Percentiles rank a stretch among this genome's conserved stretches.
Evolutionary conservation across 2,329 filamentous ascomycete genomes (phyloP).

Genomic region (Fusarium nelsonii): DNA sequence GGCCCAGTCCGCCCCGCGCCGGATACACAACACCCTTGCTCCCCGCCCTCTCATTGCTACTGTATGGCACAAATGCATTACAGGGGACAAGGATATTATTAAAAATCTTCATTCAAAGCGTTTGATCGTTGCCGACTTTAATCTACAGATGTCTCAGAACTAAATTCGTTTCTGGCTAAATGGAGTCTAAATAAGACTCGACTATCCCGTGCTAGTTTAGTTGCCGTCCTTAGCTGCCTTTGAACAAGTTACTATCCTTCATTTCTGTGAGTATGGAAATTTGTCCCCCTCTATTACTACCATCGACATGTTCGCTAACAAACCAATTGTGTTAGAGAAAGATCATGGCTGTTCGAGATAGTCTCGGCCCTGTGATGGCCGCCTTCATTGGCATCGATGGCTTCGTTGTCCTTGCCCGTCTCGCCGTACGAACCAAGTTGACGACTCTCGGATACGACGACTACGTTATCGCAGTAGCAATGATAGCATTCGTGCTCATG

Average conservation of each 20-base stretch:
- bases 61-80: background rate
- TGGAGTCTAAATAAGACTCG: slow-evolving; percentile 1
- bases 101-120: background rate
- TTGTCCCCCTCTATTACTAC: background rate
- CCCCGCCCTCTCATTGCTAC: background rate
- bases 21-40: background rate
- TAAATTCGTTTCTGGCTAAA: background rate
- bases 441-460: slow-evolving; percentile 15
- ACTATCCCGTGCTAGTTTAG: background rate
- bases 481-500: slow-evolving; percentile 2
- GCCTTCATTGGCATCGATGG: slow-evolving; percentile 21
- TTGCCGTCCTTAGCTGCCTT: background rate
- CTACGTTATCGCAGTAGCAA: slow-evolving; percentile 5
- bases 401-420: slow-evolving; percentile 12
- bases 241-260: background rate
- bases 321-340: background rate
- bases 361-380: slow-evolving; percentile 13
- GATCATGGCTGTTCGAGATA: slow-evolving; percentile 17
- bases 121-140: background rate
- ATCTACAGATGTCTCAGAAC: background rate
- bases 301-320: background rate
- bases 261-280: background rate
- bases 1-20: background rate
- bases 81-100: background rate
- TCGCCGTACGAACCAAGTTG: slow-evolving; percentile 16